Percentiles rank a stretch among this genome's conserved stretches.
Evolutionary conservation across 495 filamentous ascomycete species (phyloP).

Genomic region (Monascus purpureus): DNA sequence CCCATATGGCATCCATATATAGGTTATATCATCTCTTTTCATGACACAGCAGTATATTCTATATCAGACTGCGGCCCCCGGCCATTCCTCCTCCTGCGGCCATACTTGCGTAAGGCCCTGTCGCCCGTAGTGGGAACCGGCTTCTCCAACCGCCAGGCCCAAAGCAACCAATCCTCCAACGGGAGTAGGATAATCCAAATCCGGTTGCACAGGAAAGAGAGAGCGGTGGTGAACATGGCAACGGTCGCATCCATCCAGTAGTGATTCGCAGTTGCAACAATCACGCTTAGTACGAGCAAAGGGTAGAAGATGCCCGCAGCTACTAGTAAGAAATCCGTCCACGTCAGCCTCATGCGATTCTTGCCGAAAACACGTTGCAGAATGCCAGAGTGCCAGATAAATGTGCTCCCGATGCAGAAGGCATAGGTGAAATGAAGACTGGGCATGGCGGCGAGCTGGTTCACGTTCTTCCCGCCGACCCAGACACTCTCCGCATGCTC

Average conservation of each 20-base stretch:
- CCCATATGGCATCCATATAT: background rate
- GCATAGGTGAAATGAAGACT: constrained; percentile 47
- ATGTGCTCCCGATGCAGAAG: constrained; percentile 44
- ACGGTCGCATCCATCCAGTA: constrained; percentile 48
- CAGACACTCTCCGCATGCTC: constrained; percentile 47
- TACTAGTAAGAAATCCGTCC: constrained; percentile 29
- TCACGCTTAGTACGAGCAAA: constrained; percentile 41
- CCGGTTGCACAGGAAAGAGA: constrained; percentile 36
- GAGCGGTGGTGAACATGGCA: constrained; percentile 36
- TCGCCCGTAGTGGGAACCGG: constrained; percentile 42
- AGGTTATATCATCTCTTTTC: background rate
- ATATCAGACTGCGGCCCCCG: background rate
- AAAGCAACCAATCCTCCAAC: constrained; percentile 41
- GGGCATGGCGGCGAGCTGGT: constrained; percentile 43
- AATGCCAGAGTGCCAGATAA: constrained; percentile 45
- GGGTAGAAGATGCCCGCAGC: constrained; percentile 42
- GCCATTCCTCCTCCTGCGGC: background rate
- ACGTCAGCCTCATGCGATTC: constrained; percentile 15
- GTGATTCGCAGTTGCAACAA: constrained; percentile 54
- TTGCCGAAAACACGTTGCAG: constrained; percentile 29
- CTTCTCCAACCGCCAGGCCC: constrained; percentile 42
- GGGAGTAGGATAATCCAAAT: constrained; percentile 42
- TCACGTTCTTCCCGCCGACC: constrained; percentile 45
- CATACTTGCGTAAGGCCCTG: constrained; percentile 6
- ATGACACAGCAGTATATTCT: background rate